Base-by-base conservation (phyloP, 75 land plant species). In the Pinus albicaulis region DNA sequence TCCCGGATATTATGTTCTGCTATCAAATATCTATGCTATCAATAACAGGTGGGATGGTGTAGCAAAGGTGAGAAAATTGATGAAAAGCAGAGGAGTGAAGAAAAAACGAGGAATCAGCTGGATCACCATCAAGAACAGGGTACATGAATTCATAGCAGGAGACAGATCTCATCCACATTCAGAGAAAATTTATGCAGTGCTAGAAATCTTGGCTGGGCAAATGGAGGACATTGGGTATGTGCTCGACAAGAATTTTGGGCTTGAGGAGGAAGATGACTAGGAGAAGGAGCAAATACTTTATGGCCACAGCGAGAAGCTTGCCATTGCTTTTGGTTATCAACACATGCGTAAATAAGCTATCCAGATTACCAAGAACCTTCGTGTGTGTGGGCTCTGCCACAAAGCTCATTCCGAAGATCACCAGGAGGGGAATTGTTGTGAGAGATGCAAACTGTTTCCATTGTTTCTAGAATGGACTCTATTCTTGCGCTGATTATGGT, bases 41-140 rank as follows among this genome's bases (percentile, higher is more conserved):
- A 74, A 68, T 52, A 74, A 59, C 28, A 72, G 81, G 41, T 86
- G 87, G 87, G 71, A 79, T 48, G 84, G 82, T 68, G 84, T 76
- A 38, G 84, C 81, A 44, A 76, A 55, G 48, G 76, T 86, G 4
- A 72, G 87, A 68, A 19, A 60, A 34, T 52, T 65, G 41, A 63
- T 58, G 28, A 76, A 82, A 55, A n/a, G 31, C n/a, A 74, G 55
- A 17, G 76, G 76, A 12, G 57, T 86, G 73, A 86, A 74, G 59
- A 86, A 86, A 68, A 62, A 59, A 23, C 84, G 84, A 20, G 84
- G 87, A 8, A 79, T 73, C 34, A 86, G 87, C 26, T 86, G 74
- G 59, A 57, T 81, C 25, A 80, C 75, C 31, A 55, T 80, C 28
- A 73, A 62, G 25, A 73, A n/a, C 24, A 36, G 4, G 55, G 72